Conservation (phyloP, 1,284 basidiomycete genomes). For the Moniliella sp. region DNA sequence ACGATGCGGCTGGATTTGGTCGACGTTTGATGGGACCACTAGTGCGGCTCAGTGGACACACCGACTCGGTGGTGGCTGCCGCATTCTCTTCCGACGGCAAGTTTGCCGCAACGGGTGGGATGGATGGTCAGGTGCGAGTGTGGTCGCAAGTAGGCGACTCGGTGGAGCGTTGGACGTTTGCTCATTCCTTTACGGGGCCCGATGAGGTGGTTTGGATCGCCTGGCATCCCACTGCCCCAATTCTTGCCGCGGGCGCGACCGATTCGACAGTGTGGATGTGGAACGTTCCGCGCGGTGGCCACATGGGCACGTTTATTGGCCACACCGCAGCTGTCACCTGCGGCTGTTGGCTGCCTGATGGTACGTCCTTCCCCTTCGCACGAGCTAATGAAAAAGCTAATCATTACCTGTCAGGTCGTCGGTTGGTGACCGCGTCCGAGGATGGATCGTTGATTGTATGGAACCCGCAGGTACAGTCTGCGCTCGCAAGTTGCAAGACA, state of each 20-base stretch:
- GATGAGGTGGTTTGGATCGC: constrained; percentile 83
- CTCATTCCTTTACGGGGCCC: constrained; percentile 72
- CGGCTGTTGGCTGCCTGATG: constrained; percentile 77
- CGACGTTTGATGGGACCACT: constrained; percentile 63
- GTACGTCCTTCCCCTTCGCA: too few relatives aligned
- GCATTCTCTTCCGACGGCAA: constrained; percentile 72
- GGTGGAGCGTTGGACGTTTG: too few relatives aligned
- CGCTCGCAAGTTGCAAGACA: constrained; percentile 52
- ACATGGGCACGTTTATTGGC: constrained; percentile 83
- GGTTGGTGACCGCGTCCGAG: constrained; percentile 64
- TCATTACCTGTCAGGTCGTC: too few relatives aligned
- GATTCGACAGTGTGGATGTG: constrained; percentile 90
- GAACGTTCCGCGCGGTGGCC: constrained; percentile 87
- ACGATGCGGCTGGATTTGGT: constrained; percentile 82
- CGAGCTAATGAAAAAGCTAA: too few relatives aligned
- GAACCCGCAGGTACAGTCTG: constrained; percentile 61
- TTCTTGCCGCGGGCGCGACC: constrained; percentile 72
- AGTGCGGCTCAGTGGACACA: constrained; percentile 67
- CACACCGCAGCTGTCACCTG: constrained; percentile 67
- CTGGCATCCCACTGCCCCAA: constrained; percentile 85
- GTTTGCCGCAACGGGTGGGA: constrained; percentile 77
- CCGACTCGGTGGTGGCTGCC: constrained; percentile 63
- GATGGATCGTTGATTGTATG: constrained; percentile 69
- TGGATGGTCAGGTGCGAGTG: constrained; percentile 80
- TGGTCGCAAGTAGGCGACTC: constrained; percentile 44